Evolutionary conservation across 495 filamentous ascomycete species (phyloP).

Genomic region (Penicillium herquei): DNA sequence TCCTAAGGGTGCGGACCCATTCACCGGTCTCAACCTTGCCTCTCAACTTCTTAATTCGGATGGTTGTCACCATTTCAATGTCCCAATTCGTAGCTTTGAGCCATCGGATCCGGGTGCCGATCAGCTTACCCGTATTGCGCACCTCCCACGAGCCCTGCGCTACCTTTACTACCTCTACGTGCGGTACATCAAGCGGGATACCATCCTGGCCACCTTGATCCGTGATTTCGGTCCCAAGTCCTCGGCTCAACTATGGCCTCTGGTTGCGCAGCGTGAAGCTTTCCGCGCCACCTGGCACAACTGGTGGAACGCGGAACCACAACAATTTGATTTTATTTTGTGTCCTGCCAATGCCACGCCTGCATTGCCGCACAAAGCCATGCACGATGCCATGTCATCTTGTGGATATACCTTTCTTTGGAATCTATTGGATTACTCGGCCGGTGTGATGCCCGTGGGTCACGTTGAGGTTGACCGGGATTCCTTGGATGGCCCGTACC

Average conservation of each 20-base stretch:
- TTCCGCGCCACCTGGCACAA: slow-evolving; percentile 75
- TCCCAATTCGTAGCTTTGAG: slow-evolving; percentile 75
- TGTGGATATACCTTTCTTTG: slow-evolving; percentile 97
- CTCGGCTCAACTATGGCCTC: slow-evolving; percentile 76
- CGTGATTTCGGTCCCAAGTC: slow-evolving; percentile 67
- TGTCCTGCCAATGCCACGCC: slow-evolving; percentile 89
- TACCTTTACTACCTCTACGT: slow-evolving; percentile 89
- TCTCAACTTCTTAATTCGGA: slow-evolving; percentile 86
- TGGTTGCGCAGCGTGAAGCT: slow-evolving; percentile 71
- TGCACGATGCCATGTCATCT: slow-evolving; percentile 79
- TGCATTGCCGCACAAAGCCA: slow-evolving; percentile 82
- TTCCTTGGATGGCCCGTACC: slow-evolving; percentile 55
- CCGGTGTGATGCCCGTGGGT: slow-evolving; percentile 82
- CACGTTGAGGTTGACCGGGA: slow-evolving; percentile 74
- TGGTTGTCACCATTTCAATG: slow-evolving; percentile 77
- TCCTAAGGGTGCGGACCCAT: slow-evolving; percentile 58
- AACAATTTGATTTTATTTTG: slow-evolving; percentile 73
- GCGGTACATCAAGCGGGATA: slow-evolving; percentile 74
- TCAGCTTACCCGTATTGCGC: slow-evolving; percentile 69
- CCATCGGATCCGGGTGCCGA: slow-evolving; percentile 75
- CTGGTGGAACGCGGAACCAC: slow-evolving; percentile 71
- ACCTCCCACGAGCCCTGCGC: slow-evolving; percentile 71
- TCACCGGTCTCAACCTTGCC: slow-evolving; percentile 74
- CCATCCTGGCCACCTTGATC: slow-evolving; percentile 75
- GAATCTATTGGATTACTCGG: slow-evolving; percentile 88